Percentiles rank a stretch among this genome's conserved stretches.
phyloP scores from a whole-genome alignment of 257 asterid species.

The Buddleja alternifolia region DNA sequence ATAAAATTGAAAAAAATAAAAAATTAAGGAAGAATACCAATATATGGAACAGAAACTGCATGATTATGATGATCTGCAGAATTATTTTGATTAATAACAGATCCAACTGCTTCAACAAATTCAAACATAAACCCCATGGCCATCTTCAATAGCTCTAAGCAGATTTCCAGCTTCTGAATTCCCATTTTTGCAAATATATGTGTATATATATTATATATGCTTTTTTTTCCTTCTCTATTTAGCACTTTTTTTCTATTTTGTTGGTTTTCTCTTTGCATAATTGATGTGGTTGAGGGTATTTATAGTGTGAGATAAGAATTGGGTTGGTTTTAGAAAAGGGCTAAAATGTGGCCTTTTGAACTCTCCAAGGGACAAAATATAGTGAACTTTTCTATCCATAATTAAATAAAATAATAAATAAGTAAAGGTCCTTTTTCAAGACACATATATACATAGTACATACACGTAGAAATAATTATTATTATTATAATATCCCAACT shows the following conservation, averaged over 20 bases:
- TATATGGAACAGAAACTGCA: conserved; percentile 16
- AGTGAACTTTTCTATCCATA: neutral
- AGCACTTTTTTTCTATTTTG: conserved; percentile 22
- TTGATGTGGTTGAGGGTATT: conserved; percentile 15
- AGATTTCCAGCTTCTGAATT: conserved; percentile 42
- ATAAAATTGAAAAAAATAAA: too few species aligned
- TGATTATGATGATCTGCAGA: conserved; percentile 5
- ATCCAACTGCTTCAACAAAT: conserved; percentile 35
- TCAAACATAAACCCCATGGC: conserved; percentile 30
- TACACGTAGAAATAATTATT: too few species aligned
- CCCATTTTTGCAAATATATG: neutral
- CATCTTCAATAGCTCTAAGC: conserved; percentile 29
- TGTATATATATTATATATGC: neutral
- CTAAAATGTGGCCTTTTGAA: conserved; percentile 14
- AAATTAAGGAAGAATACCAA: conserved; percentile 37
- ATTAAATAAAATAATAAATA: too few species aligned
- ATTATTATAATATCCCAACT: neutral
- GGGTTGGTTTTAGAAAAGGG: neutral
- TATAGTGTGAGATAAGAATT: conserved; percentile 25
- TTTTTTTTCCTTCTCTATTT: neutral
- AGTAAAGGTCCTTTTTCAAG: too few species aligned
- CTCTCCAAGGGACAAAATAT: conserved; percentile 29
- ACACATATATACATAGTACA: too few species aligned
- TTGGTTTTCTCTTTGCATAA: conserved; percentile 18
- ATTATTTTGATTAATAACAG: conserved; percentile 24